These are phyloP conservation scores for Linnemannia schmuckeri DNA, from an alignment of 192 early-diverging fungal species.

Conservation along the genomic window DNA sequence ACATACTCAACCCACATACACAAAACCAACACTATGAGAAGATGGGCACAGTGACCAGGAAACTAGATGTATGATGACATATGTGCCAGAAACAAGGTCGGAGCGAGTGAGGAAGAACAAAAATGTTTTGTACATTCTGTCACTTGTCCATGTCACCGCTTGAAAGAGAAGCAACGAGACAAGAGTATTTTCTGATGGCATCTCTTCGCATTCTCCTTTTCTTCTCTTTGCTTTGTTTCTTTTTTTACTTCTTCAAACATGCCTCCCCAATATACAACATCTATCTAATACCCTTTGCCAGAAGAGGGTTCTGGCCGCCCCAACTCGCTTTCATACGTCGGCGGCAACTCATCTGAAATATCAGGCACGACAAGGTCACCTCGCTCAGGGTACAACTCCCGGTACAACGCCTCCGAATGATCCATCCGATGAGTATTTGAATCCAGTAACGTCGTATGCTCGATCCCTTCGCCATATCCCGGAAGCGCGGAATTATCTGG, in stretches of 20 bases:
- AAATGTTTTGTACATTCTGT: not conserved
- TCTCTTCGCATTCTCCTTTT: not conserved
- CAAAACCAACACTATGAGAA: too few relatives aligned
- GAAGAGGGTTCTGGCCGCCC: not conserved
- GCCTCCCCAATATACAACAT: not conserved
- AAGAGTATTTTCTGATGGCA: not conserved
- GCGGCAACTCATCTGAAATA: conserved; percentile 14
- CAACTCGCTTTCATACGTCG: conserved; percentile 10
- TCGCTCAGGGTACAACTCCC: conserved; percentile 12
- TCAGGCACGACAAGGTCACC: conserved; percentile 12
- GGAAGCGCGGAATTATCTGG: conserved; percentile 4
- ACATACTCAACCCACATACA: not conserved
- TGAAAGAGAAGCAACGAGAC: not conserved
- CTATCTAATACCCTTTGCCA: not conserved
- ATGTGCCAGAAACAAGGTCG: not conserved
- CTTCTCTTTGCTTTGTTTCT: not conserved
- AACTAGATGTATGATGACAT: not conserved
- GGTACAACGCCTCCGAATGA: not conserved
- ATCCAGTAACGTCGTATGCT: conserved; percentile 17
- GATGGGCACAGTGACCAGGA: not conserved
- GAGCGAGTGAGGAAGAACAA: not conserved
- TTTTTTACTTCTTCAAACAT: not conserved
- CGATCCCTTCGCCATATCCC: conserved; percentile 15
- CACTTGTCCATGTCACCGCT: not conserved
- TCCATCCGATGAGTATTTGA: conserved; percentile 18